These are phyloP conservation scores for Magnolia kwangsiensis DNA, from an alignment of 164 flowering plant species.

Conservation along the genomic window DNA sequence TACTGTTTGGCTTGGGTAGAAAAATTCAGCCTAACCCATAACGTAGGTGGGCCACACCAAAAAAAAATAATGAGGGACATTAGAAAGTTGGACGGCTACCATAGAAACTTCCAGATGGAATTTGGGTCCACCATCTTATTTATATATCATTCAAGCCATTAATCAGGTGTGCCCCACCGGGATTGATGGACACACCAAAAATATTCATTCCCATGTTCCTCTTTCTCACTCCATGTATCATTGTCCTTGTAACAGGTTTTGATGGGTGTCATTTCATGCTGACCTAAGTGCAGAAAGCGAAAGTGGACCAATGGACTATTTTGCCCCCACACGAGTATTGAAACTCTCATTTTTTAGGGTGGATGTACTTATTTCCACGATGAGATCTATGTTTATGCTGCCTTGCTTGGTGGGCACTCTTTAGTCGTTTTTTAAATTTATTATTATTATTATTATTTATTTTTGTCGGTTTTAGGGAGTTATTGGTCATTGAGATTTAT, in stretches of 20 bases:
- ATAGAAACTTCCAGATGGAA: neutral
- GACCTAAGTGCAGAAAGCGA: neutral
- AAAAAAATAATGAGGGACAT: neutral
- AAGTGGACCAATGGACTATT: neutral
- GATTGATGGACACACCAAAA: neutral
- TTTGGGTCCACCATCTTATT: neutral
- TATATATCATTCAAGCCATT: neutral
- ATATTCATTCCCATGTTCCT: neutral
- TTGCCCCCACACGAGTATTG: neutral
- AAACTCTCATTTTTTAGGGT: neutral
- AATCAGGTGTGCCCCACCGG: neutral
- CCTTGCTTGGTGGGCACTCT: too few species aligned
- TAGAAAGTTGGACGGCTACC: neutral
- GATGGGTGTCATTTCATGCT: slow-evolving; percentile 59
- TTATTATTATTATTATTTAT: too few species aligned
- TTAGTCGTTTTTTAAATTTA: too few species aligned
- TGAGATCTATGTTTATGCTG: neutral
- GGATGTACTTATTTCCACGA: neutral
- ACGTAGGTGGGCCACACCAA: neutral
- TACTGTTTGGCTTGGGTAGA: too few species aligned
- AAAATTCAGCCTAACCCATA: too few species aligned
- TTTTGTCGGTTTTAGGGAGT: too few species aligned
- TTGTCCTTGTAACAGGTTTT: slow-evolving; percentile 37
- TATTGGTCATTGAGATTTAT: too few species aligned
- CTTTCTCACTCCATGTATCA: neutral